Percentiles rank a stretch among this genome's conserved stretches.
phyloP scores from a whole-genome alignment of 2,329 filamentous ascomycete species.

The Ophiostoma ulmi region DNA sequence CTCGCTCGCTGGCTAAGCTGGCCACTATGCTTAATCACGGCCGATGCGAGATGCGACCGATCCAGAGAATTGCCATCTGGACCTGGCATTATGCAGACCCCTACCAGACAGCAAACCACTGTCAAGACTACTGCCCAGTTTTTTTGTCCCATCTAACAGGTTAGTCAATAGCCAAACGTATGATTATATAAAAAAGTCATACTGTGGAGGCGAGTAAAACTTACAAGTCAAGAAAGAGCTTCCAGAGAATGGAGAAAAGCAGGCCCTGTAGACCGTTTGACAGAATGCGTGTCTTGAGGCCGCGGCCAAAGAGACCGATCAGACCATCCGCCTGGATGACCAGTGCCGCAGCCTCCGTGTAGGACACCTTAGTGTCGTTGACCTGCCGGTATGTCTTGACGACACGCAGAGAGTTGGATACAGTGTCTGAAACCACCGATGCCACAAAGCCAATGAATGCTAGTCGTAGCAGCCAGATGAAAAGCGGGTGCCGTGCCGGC shows the following conservation, averaged over 20 bases:
- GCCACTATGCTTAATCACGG: not conserved
- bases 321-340: conserved; percentile 42
- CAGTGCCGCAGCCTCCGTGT: conserved; percentile 41
- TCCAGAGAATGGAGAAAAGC: conserved; percentile 47
- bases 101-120: not conserved
- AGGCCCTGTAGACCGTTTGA: conserved; percentile 45
- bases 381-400: conserved; percentile 48
- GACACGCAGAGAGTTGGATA: conserved; percentile 45
- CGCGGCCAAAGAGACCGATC: conserved; percentile 41
- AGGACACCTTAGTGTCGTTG: conserved; percentile 45
- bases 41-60: not conserved
- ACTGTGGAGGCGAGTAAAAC: conserved; percentile 28
- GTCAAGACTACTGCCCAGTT: conserved; percentile 17
- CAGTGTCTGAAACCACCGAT: conserved; percentile 42
- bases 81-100: not conserved
- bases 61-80: not conserved
- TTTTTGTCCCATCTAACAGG: conserved; percentile 18
- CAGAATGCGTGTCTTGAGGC: conserved; percentile 45
- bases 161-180: conserved; percentile 5
- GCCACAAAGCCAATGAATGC: conserved; percentile 43
- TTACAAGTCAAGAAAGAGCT: conserved; percentile 45
- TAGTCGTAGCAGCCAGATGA: conserved; percentile 42
- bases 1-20: not conserved
- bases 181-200: too few relatives aligned
- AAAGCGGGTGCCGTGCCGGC: conserved; percentile 38